Evolutionary conservation across 1,284 basidiomycete species (phyloP).

Genomic region (Sanghuangporus sanghuang): DNA sequence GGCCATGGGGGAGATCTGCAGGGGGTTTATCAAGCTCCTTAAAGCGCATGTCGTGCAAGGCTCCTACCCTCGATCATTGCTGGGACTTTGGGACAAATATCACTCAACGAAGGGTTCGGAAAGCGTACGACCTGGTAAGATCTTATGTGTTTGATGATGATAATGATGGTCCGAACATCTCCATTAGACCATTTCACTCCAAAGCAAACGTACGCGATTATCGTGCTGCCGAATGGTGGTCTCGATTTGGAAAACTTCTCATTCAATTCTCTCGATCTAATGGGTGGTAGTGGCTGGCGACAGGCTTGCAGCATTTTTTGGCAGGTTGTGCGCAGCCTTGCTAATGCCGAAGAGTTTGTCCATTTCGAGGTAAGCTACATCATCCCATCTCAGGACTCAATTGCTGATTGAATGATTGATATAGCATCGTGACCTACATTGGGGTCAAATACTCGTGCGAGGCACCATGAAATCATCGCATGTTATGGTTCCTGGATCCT

Average conservation of each 20-base stretch:
- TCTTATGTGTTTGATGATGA: conserved; percentile 7
- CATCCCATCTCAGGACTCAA: conserved; percentile 7
- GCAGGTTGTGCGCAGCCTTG: conserved; percentile 79
- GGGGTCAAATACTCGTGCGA: conserved; percentile 93
- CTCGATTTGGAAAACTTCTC: conserved; percentile 81
- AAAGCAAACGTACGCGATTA: conserved; percentile 81
- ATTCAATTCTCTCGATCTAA: conserved; percentile 42
- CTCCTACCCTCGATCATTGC: conserved; percentile 71
- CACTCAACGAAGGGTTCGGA: conserved; percentile 69
- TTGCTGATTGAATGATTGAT: background rate
- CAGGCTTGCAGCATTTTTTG: conserved; percentile 88
- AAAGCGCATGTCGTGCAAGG: conserved; percentile 83
- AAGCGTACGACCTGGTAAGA: conserved; percentile 78
- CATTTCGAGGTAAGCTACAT: conserved; percentile 73
- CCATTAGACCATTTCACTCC: conserved; percentile 56
- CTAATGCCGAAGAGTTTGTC: conserved; percentile 71
- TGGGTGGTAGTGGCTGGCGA: conserved; percentile 62
- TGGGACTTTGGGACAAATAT: conserved; percentile 87
- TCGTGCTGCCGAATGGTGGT: conserved; percentile 87
- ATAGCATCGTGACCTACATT: conserved; percentile 95
- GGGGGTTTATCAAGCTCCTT: conserved; percentile 74
- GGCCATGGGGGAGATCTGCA: conserved; percentile 66
- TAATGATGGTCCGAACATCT: background rate
- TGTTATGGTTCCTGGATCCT: conserved; percentile 29
- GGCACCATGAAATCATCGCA: conserved; percentile 26